These are phyloP conservation scores for bread wheat (Triticum aestivum) DNA, from an alignment of 176 grass and related monocot species.

Conservation along the genomic window DNA sequence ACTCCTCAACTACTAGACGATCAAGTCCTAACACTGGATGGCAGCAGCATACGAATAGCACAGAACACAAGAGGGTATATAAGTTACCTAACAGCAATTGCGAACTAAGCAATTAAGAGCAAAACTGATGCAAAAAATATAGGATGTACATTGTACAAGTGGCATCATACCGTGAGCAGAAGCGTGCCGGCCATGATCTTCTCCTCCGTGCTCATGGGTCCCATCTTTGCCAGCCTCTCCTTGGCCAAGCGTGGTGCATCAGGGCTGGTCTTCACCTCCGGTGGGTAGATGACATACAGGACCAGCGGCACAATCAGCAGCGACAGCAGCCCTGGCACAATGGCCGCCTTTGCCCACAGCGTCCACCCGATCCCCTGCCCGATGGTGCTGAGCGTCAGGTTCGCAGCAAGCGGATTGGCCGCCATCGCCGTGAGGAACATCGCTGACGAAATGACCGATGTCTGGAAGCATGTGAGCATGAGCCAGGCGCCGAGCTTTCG, in stretches of 20 bases:
- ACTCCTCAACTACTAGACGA: background rate
- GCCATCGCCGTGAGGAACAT: slow-evolving; percentile 99
- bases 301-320: slow-evolving; percentile 79
- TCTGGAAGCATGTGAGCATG: slow-evolving; percentile 99
- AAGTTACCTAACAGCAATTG: slow-evolving; percentile 1
- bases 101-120: background rate
- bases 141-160: background rate
- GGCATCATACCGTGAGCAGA: slow-evolving; percentile 69
- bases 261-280: slow-evolving; percentile 76
- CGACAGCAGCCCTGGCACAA: slow-evolving; percentile 77
- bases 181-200: slow-evolving; percentile 82
- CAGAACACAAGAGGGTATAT: background rate
- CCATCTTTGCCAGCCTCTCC: slow-evolving; percentile 82
- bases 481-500: slow-evolving; percentile 79
- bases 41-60: background rate
- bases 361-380: slow-evolving; percentile 88
- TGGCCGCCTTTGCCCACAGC: slow-evolving; percentile 89
- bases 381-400: slow-evolving; percentile 70
- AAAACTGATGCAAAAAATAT: background rate
- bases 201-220: slow-evolving; percentile 81
- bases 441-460: slow-evolving; percentile 80
- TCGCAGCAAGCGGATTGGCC: slow-evolving; percentile 80
- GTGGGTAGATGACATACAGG: slow-evolving; percentile 86
- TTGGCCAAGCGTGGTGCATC: slow-evolving; percentile 87
- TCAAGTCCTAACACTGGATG: background rate